Evolutionary conservation across 1,139 yeast genomes (phyloP), one percentile per base, ranked within the genome.

Genomic region (Lodderomyces elongisporus): DNA sequence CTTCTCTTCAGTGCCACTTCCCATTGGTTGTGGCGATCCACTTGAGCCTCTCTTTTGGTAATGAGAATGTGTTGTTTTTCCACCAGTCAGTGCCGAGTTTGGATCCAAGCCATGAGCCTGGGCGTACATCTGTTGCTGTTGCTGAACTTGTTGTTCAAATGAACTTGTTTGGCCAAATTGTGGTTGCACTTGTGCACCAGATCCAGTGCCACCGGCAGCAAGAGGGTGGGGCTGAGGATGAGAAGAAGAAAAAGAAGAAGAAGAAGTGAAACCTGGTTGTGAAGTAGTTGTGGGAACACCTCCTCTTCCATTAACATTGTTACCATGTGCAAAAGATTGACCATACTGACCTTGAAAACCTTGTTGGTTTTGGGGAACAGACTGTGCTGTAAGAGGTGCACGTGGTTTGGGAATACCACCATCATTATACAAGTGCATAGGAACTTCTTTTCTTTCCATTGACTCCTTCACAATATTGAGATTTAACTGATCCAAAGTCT

Each of bases 361-460:
- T 21, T 16, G 17, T 12, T 31, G 28, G 15, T 28, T 38, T 28
- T 17, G 33, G 35, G 42, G 27, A 36, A 42, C 2, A 33, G 32
- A 27, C 36, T 36, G 4, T 34, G 20, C 25, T 35, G 35, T 17
- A 31, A n/a, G 35, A 5, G 17, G 23, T 4, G 23, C 25, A 7
- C 33, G 9, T 41, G 41, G 22, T 40, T 41, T 25, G 52, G 49
- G 23, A 40, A 43, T 21, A 3, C 22, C 13, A 14, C n/a, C 3
- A 17, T 47, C 45, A 28, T 66, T 66, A 41, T 57, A 60, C 27
- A 67, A 55, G 41, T 60, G 50, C 28, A 44, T 35, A 1, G 74
- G 74, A 5, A 69, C 64, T 31, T 58, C 62, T 31, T 59, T 61
- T 1, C 57, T 45, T 37, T 46, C 41, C 21, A 32, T 14, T 12